phyloP scores from a whole-genome alignment of 352 stramenopile genomes.

The Globisporangium takayamanum region DNA sequence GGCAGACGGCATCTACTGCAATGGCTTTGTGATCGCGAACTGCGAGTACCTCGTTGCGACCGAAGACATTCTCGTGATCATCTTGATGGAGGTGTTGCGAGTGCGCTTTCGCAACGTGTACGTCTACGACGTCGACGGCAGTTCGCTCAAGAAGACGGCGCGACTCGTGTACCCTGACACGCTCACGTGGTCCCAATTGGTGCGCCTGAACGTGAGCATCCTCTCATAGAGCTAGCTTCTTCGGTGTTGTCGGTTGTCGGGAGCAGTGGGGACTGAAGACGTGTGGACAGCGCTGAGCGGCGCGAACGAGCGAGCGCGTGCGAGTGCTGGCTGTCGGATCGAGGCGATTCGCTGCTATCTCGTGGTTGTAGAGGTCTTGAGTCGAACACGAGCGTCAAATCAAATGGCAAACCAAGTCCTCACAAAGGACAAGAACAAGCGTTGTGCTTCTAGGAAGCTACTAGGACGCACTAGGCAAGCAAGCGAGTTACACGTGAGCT shows the following conservation, averaged over 20 bases:
- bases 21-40: conserved; percentile 27
- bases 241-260: background rate
- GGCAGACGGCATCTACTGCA: conserved; percentile 2
- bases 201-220: background rate
- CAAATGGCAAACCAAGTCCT: no score
- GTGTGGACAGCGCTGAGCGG: no score
- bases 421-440: no score
- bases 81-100: background rate
- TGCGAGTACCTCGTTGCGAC: conserved; percentile 20
- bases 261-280: background rate
- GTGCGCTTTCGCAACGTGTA: background rate
- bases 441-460: no score
- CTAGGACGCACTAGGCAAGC: no score
- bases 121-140: conserved; percentile 9
- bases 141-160: background rate
- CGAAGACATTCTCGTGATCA: conserved; percentile 17
- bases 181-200: background rate
- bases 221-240: no score
- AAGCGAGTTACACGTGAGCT: no score
- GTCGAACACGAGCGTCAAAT: no score
- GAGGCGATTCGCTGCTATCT: no score
- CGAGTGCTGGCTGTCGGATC: no score
- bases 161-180: background rate
- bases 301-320: no score
- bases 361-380: no score